These are phyloP conservation scores for Aureobasidium sp. DNA, from an alignment of 2,329 filamentous ascomycete species.

Conservation along the genomic window DNA sequence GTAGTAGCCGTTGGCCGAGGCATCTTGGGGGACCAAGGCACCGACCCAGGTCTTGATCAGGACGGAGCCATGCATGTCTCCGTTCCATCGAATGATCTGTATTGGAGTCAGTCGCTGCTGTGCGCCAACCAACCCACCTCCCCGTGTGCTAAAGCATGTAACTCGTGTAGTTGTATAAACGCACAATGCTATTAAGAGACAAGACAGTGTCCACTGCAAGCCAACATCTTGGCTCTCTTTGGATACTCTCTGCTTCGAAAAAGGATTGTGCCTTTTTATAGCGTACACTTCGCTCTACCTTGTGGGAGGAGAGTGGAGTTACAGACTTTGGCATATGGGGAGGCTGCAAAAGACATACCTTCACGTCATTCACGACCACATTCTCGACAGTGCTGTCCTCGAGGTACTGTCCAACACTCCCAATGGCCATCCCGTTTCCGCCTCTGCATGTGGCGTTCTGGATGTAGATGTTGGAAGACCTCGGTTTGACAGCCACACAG, in stretches of 20 bases:
- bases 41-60: constrained; percentile 54
- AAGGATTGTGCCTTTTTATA: no score
- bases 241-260: no score
- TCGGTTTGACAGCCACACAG: constrained; percentile 55
- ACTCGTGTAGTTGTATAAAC: no score
- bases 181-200: no score
- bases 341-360: constrained; percentile 6
- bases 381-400: constrained; percentile 47
- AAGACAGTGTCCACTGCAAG: no score
- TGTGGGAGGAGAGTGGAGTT: no score
- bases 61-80: constrained; percentile 41
- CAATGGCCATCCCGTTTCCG: constrained; percentile 46
- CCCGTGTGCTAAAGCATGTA: no score
- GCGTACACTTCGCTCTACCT: no score
- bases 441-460: constrained; percentile 48
- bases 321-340: no score
- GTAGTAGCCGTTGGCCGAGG: constrained; percentile 29
- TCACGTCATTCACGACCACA: constrained; percentile 40
- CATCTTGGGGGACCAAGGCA: constrained; percentile 35
- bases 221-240: no score
- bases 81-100: constrained; percentile 36
- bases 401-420: constrained; percentile 47
- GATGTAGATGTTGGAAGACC: constrained; percentile 50
- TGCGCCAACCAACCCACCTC: neutral
- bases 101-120: neutral